Base-by-base conservation (phyloP, 345 rosid species). In the Viola odorata region DNA sequence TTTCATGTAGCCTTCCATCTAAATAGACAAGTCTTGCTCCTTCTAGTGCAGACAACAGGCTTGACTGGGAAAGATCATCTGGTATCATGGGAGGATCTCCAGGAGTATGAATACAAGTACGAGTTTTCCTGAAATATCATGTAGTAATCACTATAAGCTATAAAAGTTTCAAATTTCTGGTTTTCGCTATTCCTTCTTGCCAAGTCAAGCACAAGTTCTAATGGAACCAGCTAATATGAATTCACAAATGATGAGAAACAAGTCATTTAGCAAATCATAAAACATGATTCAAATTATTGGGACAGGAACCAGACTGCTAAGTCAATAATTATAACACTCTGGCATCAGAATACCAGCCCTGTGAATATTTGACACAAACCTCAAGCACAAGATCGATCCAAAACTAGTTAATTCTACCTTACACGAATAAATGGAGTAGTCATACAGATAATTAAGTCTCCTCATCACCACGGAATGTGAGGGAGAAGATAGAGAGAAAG, bases 91-190 rank as follows among this genome's bases (percentile, higher is more conserved):
- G 86, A 59, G 96, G 98, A 51, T 73, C 38, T 62, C 96, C 98
- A 37, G 91, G 87, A 23, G 96, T 85, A 59, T 89, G 90, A 61
- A 89, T 92, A 73, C 97, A 92, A 37, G 98, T 92, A 6, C 98
- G 96, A 15, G 96, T 92, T 74, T 84, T 82, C 81, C 98, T 92
- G 80, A 50, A 77, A 59, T 48, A 12, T 55, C n/a, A 56, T 61
- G 41, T 5, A 37, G 48, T 53, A 60, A 65, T 56, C 45, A 51
- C 23, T 32, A 11, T 9, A 41, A 16, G 38, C 14, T 42, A 37
- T 56, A 16, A 9, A 40, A 55, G 9, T 48, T 48, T n/a, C 11
- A 51, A n/a, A n/a, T n/a, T 4, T 23, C 32, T 23, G 32, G 32
- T 23, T 23, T 23, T 23, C 1, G 32, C 32, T 23, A 23, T 23